phyloP scores from a whole-genome alignment of 2,329 filamentous ascomycete species.

The Colletotrichum caudatum region DNA sequence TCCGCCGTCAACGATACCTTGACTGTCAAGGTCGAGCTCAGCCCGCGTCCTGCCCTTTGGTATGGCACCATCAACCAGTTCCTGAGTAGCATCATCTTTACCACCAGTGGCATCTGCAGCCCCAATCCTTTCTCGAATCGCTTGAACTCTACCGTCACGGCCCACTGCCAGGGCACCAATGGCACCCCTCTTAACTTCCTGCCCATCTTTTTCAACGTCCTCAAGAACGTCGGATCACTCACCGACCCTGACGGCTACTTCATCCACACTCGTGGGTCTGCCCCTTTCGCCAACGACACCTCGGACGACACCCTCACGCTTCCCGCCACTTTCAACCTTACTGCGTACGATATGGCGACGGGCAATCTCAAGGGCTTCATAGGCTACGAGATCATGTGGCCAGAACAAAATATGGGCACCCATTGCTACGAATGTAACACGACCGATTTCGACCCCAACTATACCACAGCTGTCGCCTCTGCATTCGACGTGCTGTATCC shows the following conservation, averaged over 20 bases:
- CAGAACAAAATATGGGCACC: constrained; percentile 11
- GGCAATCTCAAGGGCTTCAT: constrained; percentile 35
- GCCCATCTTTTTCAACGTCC: constrained; percentile 35
- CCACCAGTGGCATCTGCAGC: constrained; percentile 33
- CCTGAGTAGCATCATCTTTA: constrained; percentile 36
- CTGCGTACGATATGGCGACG: constrained; percentile 29
- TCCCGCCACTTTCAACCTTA: constrained; percentile 32
- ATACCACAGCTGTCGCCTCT: constrained; percentile 36
- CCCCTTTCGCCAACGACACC: constrained; percentile 37
- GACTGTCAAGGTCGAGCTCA: constrained; percentile 22
- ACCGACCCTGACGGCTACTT: constrained; percentile 29
- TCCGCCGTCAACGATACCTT: constrained; percentile 14
- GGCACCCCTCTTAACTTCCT: constrained; percentile 33
- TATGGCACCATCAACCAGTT: constrained; percentile 33
- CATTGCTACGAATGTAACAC: constrained; percentile 40
- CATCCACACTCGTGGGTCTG: constrained; percentile 16
- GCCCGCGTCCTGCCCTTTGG: constrained; percentile 36
- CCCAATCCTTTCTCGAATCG: constrained; percentile 33
- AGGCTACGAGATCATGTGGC: constrained; percentile 35
- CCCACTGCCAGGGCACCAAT: constrained; percentile 33
- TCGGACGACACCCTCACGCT: constrained; percentile 37
- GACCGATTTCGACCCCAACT: constrained; percentile 32
- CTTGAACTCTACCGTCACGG: constrained; percentile 37
- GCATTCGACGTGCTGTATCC: constrained; percentile 39
- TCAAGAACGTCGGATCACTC: constrained; percentile 41